Conservation (phyloP, 2,329 filamentous ascomycete species). For the Aphanoascus verrucosus region DNA sequence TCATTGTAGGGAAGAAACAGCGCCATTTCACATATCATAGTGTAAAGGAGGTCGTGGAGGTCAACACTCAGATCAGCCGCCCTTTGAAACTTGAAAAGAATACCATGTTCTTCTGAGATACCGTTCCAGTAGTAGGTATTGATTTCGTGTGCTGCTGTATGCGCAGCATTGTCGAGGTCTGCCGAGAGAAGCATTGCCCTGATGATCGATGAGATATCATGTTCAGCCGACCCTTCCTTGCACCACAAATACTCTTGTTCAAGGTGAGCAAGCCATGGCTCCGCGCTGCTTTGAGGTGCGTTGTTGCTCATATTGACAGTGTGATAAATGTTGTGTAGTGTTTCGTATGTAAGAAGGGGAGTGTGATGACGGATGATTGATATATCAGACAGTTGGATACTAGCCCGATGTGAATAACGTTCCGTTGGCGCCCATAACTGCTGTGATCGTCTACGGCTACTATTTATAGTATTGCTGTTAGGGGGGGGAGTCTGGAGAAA, state of each 20-base stretch:
- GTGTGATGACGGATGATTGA: too few species aligned
- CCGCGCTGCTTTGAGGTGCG: background rate
- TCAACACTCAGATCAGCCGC: background rate
- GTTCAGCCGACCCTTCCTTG: constrained; percentile 3
- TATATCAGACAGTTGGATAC: too few species aligned
- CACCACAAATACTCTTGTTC: background rate
- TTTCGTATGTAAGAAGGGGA: too few species aligned
- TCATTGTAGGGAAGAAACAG: constrained; percentile 5
- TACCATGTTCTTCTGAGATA: background rate
- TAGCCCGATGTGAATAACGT: too few species aligned
- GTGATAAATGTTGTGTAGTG: too few species aligned
- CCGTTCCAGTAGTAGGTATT: constrained; percentile 9
- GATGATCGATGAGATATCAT: constrained; percentile 8
- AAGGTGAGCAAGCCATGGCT: constrained; percentile 6
- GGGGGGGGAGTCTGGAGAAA: too few species aligned
- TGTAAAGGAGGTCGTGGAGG: background rate
- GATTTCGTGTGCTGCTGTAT: background rate
- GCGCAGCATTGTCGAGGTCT: background rate
- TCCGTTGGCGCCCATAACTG: too few species aligned
- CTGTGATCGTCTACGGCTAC: too few species aligned
- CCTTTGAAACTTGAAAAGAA: background rate
- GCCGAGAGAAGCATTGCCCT: constrained; percentile 2
- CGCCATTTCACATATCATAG: background rate
- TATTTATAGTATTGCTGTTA: too few species aligned
- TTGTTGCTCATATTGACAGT: background rate